A percentile compares a stretch with the other conserved stretches of the same genome.
These are phyloP conservation scores for Ilyonectria sp. DNA, from an alignment of 2,329 filamentous ascomycete species.

Conservation along the genomic window DNA sequence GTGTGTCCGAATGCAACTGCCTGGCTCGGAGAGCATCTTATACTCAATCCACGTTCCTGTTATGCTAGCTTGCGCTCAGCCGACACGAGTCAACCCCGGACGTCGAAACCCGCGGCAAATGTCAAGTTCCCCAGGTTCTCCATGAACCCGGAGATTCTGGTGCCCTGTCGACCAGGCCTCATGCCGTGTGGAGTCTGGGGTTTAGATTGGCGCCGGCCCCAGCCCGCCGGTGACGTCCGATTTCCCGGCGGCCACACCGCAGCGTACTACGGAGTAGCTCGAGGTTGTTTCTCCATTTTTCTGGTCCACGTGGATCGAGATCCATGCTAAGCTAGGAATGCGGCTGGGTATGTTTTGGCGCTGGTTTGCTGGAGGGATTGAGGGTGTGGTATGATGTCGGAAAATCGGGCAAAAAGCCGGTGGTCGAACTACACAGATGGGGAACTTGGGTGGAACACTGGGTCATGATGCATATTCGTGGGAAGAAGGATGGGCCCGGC, in stretches of 20 bases:
- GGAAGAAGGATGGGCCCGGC: background rate
- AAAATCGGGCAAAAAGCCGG: conserved; percentile 31
- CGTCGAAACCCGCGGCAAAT: background rate
- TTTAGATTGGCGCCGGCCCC: conserved; percentile 3
- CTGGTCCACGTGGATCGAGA: background rate
- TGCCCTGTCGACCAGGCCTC: too few relatives aligned
- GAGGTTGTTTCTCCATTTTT: background rate
- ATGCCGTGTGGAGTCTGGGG: conserved; percentile 17
- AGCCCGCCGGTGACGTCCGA: conserved; percentile 9
- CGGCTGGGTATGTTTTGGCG: background rate
- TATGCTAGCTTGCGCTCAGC: conserved; percentile 7
- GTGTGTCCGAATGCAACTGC: background rate
- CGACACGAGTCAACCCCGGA: conserved; percentile 2
- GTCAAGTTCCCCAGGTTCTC: conserved; percentile 24
- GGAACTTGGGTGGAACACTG: conserved; percentile 3
- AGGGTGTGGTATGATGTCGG: conserved; percentile 13
- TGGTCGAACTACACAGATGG: background rate
- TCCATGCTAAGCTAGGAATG: conserved; percentile 18
- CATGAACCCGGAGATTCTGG: conserved; percentile 6
- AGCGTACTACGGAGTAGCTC: background rate
- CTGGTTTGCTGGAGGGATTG: background rate
- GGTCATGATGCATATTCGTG: conserved; percentile 10
- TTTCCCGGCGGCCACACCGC: conserved; percentile 16
- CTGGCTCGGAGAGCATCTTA: conserved; percentile 22
- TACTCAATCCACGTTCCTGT: conserved; percentile 6